phyloP scores from a whole-genome alignment of 768 basidiomycete species.

The Amanita muscaria region DNA sequence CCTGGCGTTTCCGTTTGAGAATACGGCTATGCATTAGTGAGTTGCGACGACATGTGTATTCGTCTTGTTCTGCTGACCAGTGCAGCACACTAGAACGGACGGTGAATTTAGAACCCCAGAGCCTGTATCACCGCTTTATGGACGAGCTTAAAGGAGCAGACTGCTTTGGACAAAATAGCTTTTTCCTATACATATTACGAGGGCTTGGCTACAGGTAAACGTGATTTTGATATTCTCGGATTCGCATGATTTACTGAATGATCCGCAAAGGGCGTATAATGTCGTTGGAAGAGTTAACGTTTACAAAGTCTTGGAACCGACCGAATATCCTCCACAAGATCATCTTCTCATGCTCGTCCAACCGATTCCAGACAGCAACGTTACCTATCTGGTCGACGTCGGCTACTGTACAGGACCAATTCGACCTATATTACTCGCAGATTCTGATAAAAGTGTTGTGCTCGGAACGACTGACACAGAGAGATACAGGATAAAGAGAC shows the following conservation, averaged over 20 bases:
- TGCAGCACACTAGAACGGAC: background rate
- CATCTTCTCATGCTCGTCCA: slow-evolving; percentile 10
- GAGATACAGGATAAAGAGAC: slow-evolving; percentile 6
- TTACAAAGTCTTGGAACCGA: background rate
- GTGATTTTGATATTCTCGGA: background rate
- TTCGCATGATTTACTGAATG: background rate
- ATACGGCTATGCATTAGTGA: slow-evolving; percentile 31
- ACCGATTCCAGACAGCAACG: background rate
- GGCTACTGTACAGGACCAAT: slow-evolving; percentile 5
- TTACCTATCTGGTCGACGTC: slow-evolving; percentile 8
- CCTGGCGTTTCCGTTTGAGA: slow-evolving; percentile 28
- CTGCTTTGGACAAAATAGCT: slow-evolving; percentile 15
- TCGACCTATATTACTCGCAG: slow-evolving; percentile 5
- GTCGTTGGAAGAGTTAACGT: slow-evolving; percentile 6
- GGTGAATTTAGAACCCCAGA: slow-evolving; percentile 6
- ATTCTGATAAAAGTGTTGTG: slow-evolving; percentile 5
- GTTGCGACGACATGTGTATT: slow-evolving; percentile 3
- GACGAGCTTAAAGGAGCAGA: slow-evolving; percentile 15
- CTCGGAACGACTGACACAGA: slow-evolving; percentile 6
- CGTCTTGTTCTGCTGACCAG: background rate
- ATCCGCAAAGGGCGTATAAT: slow-evolving; percentile 3
- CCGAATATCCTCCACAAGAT: background rate
- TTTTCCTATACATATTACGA: slow-evolving; percentile 15
- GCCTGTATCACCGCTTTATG: slow-evolving; percentile 13
- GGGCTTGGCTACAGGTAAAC: slow-evolving; percentile 17